Percentiles rank a stretch among this genome's conserved stretches.
phyloP scores from a whole-genome alignment of 805 yeast genomes.

The Lipomyces yamanashiensis region DNA sequence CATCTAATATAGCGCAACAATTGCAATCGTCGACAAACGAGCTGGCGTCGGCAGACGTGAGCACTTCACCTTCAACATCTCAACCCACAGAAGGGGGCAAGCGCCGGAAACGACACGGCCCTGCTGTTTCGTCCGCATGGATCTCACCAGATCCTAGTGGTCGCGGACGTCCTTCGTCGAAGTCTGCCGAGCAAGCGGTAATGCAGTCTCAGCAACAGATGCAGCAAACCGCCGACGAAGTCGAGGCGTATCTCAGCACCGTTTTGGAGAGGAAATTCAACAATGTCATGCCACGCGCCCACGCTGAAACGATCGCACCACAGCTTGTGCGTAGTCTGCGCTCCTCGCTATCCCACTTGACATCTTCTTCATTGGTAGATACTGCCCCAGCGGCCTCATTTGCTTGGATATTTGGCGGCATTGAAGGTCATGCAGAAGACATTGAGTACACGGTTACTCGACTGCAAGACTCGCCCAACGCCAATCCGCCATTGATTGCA shows the following conservation, averaged over 20 bases:
- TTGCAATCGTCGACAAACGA: not conserved
- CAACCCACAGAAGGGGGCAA: slow-evolving; percentile 4
- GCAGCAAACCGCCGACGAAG: slow-evolving; percentile 14
- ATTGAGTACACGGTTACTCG: slow-evolving; percentile 16
- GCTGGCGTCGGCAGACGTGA: not conserved
- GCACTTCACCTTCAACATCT: not conserved
- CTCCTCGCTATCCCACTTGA: not conserved
- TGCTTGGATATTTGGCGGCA: slow-evolving; percentile 32
- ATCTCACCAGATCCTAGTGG: slow-evolving; percentile 26
- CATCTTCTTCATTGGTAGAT: not conserved
- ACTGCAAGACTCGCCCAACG: not conserved
- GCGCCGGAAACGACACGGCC: slow-evolving; percentile 33
- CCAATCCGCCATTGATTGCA: not conserved
- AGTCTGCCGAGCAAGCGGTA: not conserved
- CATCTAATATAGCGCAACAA: slow-evolving; percentile 1
- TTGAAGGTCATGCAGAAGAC: slow-evolving; percentile 19
- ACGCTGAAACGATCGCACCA: slow-evolving; percentile 17
- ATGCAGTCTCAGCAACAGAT: slow-evolving; percentile 7
- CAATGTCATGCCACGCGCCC: slow-evolving; percentile 3
- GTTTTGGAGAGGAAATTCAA: slow-evolving; percentile 10
- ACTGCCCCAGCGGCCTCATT: slow-evolving; percentile 13
- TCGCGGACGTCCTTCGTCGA: slow-evolving; percentile 24
- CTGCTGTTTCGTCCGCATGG: slow-evolving; percentile 35
- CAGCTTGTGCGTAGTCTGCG: slow-evolving; percentile 17
- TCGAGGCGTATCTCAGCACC: slow-evolving; percentile 8